These are phyloP conservation scores for Escovopsis sp. DNA, from an alignment of 2,329 filamentous ascomycete genomes.

Conservation along the genomic window DNA sequence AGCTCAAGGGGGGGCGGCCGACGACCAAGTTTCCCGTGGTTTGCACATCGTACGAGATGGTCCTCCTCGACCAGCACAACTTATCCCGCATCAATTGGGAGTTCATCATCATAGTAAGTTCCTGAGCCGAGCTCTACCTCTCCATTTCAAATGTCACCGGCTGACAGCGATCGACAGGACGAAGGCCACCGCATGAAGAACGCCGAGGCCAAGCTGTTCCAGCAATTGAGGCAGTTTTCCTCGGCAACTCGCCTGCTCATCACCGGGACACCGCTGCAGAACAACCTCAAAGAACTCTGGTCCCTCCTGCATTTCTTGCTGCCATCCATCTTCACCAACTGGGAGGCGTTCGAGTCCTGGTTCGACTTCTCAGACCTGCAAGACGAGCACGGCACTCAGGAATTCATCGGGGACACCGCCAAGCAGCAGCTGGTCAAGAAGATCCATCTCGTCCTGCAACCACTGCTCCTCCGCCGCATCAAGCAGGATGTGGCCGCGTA, in stretches of 20 bases:
- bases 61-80: conserved; percentile 73
- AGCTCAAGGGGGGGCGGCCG: conserved; percentile 45
- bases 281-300: conserved; percentile 91
- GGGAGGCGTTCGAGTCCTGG: conserved; percentile 88
- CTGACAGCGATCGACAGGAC: conserved; percentile 35
- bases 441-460: conserved; percentile 85
- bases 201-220: conserved; percentile 80
- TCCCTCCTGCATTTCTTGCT: conserved; percentile 86
- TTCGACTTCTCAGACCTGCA: conserved; percentile 92
- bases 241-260: conserved; percentile 86
- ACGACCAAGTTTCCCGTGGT: conserved; percentile 70
- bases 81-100: conserved; percentile 83
- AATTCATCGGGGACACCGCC: conserved; percentile 64
- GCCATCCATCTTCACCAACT: conserved; percentile 82
- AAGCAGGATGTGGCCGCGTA: conserved; percentile 87
- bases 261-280: conserved; percentile 87
- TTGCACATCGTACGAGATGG: conserved; percentile 92
- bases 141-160: neutral
- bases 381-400: conserved; percentile 63
- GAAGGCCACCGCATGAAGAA: conserved; percentile 98
- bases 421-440: conserved; percentile 43
- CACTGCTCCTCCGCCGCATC: conserved; percentile 70
- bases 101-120: conserved; percentile 78
- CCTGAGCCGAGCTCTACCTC: conserved; percentile 4
- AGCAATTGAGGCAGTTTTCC: conserved; percentile 72